A percentile compares a stretch with the other conserved stretches of the same genome.
phyloP scores from a whole-genome alignment of 345 rosid species.

The Linum trigynum region DNA sequence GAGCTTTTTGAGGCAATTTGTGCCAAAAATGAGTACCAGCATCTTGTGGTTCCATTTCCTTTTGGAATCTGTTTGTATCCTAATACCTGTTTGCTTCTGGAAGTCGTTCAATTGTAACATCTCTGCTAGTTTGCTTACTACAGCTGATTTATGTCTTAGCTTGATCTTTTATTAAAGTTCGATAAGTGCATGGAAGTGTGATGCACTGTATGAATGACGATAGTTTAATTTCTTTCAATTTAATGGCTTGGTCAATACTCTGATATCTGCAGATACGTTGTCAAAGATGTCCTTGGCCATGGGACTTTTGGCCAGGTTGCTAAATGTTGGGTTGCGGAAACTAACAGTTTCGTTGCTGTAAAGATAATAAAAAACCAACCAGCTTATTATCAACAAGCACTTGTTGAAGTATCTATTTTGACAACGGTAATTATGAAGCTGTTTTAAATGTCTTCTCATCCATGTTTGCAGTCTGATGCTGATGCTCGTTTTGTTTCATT shows the following conservation, averaged over 20 bases:
- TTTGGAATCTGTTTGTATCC: background rate
- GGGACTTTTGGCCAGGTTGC: slow-evolving; percentile 99
- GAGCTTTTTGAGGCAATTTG: too few species aligned
- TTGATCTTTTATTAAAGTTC: background rate
- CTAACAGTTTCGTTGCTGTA: slow-evolving; percentile 69
- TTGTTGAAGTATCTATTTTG: slow-evolving; percentile 96
- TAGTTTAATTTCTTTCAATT: background rate
- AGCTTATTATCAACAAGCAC: slow-evolving; percentile 96
- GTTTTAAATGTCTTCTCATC: background rate
- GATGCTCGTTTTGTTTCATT: slow-evolving; percentile 9
- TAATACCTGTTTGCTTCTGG: background rate
- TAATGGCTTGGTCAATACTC: background rate
- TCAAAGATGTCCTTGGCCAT: slow-evolving; percentile 98
- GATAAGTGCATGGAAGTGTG: background rate
- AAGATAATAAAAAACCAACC: slow-evolving; percentile 96
- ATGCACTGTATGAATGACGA: background rate
- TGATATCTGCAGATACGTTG: slow-evolving; percentile 59
- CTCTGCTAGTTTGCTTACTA: background rate
- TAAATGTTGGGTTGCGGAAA: slow-evolving; percentile 84
- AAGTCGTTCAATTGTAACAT: background rate
- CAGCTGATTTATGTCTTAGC: too few species aligned
- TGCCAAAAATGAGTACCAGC: too few species aligned
- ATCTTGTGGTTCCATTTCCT: background rate
- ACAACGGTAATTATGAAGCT: slow-evolving; percentile 46
- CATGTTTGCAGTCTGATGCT: background rate